Percentiles rank a stretch among this genome's conserved stretches.
phyloP scores from a whole-genome alignment of 1,284 basidiomycete species.

The Naganishia cerealis region DNA sequence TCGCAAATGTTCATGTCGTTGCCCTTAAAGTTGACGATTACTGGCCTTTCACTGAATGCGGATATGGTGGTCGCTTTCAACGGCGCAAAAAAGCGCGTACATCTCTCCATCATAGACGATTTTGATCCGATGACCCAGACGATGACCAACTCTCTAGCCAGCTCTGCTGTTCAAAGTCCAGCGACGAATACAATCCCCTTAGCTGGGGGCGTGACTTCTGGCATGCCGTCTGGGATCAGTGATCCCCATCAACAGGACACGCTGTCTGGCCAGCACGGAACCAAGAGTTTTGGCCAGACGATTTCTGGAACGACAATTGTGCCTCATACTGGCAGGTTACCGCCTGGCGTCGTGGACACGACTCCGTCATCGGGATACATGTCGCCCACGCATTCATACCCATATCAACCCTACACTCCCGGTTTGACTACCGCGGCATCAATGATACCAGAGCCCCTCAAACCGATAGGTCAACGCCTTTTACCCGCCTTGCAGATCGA shows the following conservation, averaged over 20 bases:
- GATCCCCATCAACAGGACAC: neutral
- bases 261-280: neutral
- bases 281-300: constrained; percentile 3
- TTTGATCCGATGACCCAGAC: constrained; percentile 74
- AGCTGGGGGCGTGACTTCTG: constrained; percentile 15
- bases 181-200: constrained; percentile 50
- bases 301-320: neutral
- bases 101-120: constrained; percentile 84
- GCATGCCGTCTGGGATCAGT: constrained; percentile 36
- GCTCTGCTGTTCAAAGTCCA: constrained; percentile 40
- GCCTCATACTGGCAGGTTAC: neutral
- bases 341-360: neutral
- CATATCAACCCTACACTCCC: constrained; percentile 24
- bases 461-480: constrained; percentile 73
- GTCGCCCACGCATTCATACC: constrained; percentile 12
- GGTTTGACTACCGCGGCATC: constrained; percentile 2
- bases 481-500: constrained; percentile 92
- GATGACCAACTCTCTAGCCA: constrained; percentile 60
- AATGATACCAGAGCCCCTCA: constrained; percentile 34
- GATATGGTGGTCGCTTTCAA: constrained; percentile 90
- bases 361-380: neutral
- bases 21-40: constrained; percentile 86
- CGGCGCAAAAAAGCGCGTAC: constrained; percentile 71
- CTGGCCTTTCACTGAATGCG: constrained; percentile 79
- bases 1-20: constrained; percentile 92